Percentiles rank a stretch among this genome's conserved stretches.
phyloP scores from a whole-genome alignment of 306 rosid genomes.

The Gastrolobium villosum region DNA sequence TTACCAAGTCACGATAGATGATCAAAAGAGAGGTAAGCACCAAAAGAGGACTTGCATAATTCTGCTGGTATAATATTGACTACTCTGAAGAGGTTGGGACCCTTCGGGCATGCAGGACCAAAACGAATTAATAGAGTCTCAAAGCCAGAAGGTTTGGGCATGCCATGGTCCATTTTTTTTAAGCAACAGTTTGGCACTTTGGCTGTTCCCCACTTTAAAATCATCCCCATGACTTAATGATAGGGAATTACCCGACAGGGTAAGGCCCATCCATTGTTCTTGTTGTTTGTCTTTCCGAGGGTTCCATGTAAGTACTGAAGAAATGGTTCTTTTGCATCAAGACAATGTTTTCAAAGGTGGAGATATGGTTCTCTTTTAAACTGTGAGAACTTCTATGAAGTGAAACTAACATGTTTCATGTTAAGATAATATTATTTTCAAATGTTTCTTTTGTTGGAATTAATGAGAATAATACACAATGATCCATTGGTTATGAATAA shows the following conservation, averaged over 20 bases:
- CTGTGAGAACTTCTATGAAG: background rate
- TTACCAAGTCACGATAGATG: conserved; percentile 32
- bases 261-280: conserved; percentile 63
- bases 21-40: conserved; percentile 11
- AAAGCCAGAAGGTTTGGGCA: conserved; percentile 46
- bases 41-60: conserved; percentile 30
- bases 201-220: conserved; percentile 54
- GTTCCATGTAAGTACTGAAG: conserved; percentile 47
- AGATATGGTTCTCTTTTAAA: conserved; percentile 29
- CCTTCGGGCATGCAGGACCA: conserved; percentile 54
- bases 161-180: conserved; percentile 52
- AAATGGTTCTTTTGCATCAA: conserved; percentile 20
- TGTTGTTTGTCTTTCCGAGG: conserved; percentile 48
- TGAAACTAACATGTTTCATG: background rate
- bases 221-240: conserved; percentile 45
- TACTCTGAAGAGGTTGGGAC: conserved; percentile 38
- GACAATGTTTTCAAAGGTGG: conserved; percentile 46
- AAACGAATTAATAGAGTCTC: conserved; percentile 42
- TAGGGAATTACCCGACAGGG: conserved; percentile 51
- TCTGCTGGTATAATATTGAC: conserved; percentile 49
- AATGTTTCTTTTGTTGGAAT: no score
- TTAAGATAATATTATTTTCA: no score
- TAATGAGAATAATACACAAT: no score
- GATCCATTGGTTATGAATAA: no score
- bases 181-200: conserved; percentile 53